Conservation (phyloP, 2,329 filamentous ascomycete genomes). For the Calonectria pseudoreteaudii region DNA sequence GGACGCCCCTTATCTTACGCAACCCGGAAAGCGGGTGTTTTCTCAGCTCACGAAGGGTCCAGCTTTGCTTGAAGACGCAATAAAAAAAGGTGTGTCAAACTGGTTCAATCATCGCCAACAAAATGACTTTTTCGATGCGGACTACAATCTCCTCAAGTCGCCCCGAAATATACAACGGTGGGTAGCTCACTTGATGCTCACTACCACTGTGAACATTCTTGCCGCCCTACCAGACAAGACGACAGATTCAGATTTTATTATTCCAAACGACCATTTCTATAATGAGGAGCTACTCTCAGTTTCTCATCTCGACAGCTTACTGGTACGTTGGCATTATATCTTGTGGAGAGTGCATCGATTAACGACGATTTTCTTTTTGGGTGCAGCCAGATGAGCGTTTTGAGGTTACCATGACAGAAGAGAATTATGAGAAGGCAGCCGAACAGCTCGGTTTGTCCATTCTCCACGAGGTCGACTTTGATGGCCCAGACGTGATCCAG, state of each 20-base stretch:
- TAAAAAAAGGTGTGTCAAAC: neutral
- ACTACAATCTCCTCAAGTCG: neutral
- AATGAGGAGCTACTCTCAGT: neutral
- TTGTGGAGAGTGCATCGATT: neutral
- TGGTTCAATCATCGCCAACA: conserved; percentile 1
- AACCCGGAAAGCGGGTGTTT: neutral
- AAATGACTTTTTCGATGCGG: conserved; percentile 2
- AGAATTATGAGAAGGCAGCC: neutral
- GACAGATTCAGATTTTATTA: neutral
- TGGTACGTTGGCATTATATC: neutral
- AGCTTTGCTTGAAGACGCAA: neutral
- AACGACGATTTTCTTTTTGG: neutral
- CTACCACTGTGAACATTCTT: conserved; percentile 17
- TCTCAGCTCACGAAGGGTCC: neutral
- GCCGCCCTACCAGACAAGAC: neutral
- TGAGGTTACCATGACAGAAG: neutral
- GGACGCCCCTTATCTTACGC: neutral
- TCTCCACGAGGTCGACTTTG: neutral
- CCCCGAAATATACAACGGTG: conserved; percentile 14
- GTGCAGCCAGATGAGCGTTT: neutral
- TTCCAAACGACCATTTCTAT: conserved; percentile 4
- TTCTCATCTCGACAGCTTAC: neutral
- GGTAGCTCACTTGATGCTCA: conserved; percentile 16
- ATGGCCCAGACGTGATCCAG: neutral
- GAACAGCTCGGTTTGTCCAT: neutral